A percentile compares a stretch with the other conserved stretches of the same genome.
These are phyloP conservation scores for Metrosideros polymorpha DNA, from an alignment of 441 rosid genomes.

Conservation along the genomic window DNA sequence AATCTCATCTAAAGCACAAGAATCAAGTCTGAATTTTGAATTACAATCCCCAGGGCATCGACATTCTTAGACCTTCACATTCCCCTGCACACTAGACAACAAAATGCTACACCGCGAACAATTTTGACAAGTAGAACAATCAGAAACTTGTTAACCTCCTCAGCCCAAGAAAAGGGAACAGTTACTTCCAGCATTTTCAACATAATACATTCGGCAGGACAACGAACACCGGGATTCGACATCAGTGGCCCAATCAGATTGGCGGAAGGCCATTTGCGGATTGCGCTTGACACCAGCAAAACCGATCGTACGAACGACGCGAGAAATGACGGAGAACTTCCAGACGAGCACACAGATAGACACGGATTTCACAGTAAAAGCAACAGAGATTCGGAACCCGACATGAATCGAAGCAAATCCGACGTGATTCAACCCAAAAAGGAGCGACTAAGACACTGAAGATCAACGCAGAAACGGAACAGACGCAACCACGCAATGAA, in stretches of 20 bases:
- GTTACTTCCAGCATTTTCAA: background rate
- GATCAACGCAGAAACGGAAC: no score
- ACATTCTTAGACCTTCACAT: background rate
- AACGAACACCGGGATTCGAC: no score
- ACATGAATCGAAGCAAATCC: background rate
- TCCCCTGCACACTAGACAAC: background rate
- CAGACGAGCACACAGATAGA: no score
- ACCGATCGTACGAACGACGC: no score
- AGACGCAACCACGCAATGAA: no score
- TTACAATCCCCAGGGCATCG: background rate
- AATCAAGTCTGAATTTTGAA: background rate
- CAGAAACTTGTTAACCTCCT: background rate
- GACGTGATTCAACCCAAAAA: background rate
- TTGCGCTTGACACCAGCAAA: no score
- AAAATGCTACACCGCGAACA: background rate
- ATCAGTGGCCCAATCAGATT: no score
- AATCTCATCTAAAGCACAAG: background rate
- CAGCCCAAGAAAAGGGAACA: background rate
- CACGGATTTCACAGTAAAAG: no score
- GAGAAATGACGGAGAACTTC: no score
- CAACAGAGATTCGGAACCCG: background rate
- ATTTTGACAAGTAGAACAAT: background rate
- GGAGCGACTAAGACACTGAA: background rate
- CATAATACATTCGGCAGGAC: no score
- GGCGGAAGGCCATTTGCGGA: no score